Conservation (phyloP, 192 early-diverging fungal genomes). For the Backusella australiensis region DNA sequence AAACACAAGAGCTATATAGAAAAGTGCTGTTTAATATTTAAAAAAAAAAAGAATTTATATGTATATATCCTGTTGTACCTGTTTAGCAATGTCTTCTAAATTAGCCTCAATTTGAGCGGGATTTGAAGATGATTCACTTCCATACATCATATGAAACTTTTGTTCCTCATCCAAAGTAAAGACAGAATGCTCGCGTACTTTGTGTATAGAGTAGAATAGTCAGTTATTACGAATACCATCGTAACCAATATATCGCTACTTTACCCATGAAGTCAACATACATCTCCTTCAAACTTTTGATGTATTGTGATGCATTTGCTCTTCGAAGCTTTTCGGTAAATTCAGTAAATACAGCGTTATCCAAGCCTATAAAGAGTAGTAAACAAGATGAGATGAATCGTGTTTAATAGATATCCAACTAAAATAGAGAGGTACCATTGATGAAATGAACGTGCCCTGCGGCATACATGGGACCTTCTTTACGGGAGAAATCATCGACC, state of each 20-base stretch:
- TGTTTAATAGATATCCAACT: neutral
- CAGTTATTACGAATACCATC: neutral
- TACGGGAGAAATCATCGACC: slow-evolving; percentile 55
- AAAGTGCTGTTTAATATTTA: neutral
- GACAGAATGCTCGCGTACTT: slow-evolving; percentile 34
- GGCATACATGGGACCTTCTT: slow-evolving; percentile 55
- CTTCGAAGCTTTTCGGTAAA: slow-evolving; percentile 44
- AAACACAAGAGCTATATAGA: slow-evolving; percentile 68
- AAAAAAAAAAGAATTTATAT: too few species aligned
- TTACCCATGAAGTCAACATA: slow-evolving; percentile 82
- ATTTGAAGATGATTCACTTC: slow-evolving; percentile 10
- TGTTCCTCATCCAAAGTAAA: slow-evolving; percentile 29
- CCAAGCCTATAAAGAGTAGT: slow-evolving; percentile 46
- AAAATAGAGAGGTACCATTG: slow-evolving; percentile 26
- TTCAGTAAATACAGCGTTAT: slow-evolving; percentile 59
- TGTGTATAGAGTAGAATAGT: neutral
- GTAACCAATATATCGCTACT: neutral
- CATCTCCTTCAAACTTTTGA: slow-evolving; percentile 72
- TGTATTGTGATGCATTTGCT: slow-evolving; percentile 52
- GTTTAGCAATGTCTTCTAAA: slow-evolving; percentile 50
- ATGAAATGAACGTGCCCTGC: slow-evolving; percentile 62
- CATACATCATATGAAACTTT: slow-evolving; percentile 26
- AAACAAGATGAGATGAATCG: neutral
- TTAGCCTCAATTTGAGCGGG: slow-evolving; percentile 38
- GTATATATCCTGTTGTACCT: slow-evolving; percentile 36